These are phyloP conservation scores for Plasmodium inui DNA, from an alignment of 169 alveolate genomes.

Conservation along the genomic window DNA sequence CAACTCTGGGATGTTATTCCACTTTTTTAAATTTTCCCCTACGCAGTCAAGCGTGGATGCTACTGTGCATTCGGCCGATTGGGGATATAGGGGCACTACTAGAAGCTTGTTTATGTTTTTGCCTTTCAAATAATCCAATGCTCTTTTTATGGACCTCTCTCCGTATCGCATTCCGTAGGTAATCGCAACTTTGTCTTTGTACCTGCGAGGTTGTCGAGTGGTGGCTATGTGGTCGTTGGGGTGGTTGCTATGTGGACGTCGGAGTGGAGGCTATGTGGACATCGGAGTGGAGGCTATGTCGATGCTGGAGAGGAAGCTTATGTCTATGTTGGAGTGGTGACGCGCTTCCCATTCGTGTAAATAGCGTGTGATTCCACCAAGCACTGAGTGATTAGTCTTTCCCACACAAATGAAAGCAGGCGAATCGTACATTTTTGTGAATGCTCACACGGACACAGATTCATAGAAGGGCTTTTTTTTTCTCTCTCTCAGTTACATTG, in stretches of 20 bases:
- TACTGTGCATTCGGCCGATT: slow-evolving; percentile 78
- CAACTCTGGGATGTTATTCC: slow-evolving; percentile 80
- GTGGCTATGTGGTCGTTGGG: background rate
- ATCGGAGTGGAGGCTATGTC: background rate
- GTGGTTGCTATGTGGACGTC: background rate
- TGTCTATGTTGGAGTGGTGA: background rate
- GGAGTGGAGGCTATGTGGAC: background rate
- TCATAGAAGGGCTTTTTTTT: background rate
- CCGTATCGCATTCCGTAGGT: slow-evolving; percentile 81
- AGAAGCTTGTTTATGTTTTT: slow-evolving; percentile 75
- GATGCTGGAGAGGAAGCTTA: no score
- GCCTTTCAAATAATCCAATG: slow-evolving; percentile 50
- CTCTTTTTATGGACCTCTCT: slow-evolving; percentile 55
- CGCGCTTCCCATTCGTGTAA: background rate
- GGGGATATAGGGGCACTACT: slow-evolving; percentile 82
- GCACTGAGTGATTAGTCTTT: background rate
- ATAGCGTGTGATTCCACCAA: background rate
- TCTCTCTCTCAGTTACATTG: slow-evolving; percentile 14
- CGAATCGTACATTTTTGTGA: background rate
- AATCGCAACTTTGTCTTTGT: slow-evolving; percentile 22
- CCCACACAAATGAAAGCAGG: slow-evolving; percentile 2
- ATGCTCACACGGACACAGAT: background rate
- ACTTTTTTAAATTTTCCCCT: slow-evolving; percentile 55
- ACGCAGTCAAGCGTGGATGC: slow-evolving; percentile 77
- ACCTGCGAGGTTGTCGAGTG: slow-evolving; percentile 7